Evolutionary conservation across 139 green algal species (phyloP), one percentile per base, ranked within the genome.

Genomic region (Volvox africanus): DNA sequence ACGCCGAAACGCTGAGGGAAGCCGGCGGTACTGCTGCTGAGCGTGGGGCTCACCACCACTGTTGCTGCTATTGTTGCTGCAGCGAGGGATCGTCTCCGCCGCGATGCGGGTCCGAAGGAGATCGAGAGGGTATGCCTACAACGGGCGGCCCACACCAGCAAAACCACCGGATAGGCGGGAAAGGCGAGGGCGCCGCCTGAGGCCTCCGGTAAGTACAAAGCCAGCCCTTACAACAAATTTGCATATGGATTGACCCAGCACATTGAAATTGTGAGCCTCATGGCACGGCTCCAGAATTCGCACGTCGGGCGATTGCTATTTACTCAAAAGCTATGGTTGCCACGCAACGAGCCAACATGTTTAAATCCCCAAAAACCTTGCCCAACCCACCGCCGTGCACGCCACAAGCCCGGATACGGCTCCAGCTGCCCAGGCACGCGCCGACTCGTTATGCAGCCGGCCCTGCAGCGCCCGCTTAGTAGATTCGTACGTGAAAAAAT

Each of bases 401-500:
- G 98, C 98, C 2, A 95, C 94, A 61, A 97, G 88, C 33, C 98
- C 98, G 22, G 98, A 96, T 0, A 89, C 68, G 0, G 94, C 97
- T 28, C 98, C 98, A 0, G 97, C 95, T 9, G 94, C 44, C 61
- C 99, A 91, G 26, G 94, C 87, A 24, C 95, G 91, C 21, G 93
- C 61, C 14, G 96, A 91, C 71, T 97, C 93, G 44, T 81, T 94
- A 32, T 37, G 44, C 24, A 92, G 20, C 3, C 90, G 83, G 33
- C 77, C 36, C 32, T 94, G 20, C 28, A 93, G 80, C 26, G 61
- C 26, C 62, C 84, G 68, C 50, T 95, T 94, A 0, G 87, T 91
- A 24, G 93, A 91, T 92, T 99, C 98, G 92, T 99, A 99, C 5
- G 96, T 92, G 89, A 95, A 97, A 80, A 99, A 99, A 94, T 99